Base-by-base conservation (phyloP, 1,284 basidiomycete genomes). In the Cryptococcus deneoformans region DNA sequence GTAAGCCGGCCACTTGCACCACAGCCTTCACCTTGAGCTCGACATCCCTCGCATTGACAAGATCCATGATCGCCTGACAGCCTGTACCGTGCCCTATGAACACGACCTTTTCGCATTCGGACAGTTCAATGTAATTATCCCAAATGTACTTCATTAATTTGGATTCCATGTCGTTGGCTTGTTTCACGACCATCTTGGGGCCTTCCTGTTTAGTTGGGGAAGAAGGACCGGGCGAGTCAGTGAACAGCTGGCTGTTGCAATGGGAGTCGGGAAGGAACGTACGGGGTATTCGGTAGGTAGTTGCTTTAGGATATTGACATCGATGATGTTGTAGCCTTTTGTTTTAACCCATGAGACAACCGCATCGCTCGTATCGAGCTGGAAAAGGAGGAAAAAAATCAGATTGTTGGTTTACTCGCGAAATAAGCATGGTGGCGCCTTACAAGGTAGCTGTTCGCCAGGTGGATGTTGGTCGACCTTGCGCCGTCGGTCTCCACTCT, bases 101-200 rank as follows among this genome's bases (percentile, higher is more conserved):
- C 24, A 97, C 79, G 14, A 98, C 82, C 36, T 85, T 82, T 47
- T 84, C 80, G 4, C 87, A 87, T 43, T 81, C 80, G 3, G 86
- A 87, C 57, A 92, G 78, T 61, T 89, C 84, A 55, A 96, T 82
- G 64, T 92, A 92, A 72, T 97, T 95, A 77, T 98, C 94, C 95
- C 95, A 99, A 3, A 98, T 74, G 70, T 95, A 95, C 6, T 82
- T 80, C 59, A 94, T 75, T 24, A 92, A 78, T 36, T 88, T 84
- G 45, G 51, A 74, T 66, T 57, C 73, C n/a, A 56, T 34, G 56
- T 66, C 57, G 14, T 64, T 59, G 11, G 67, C 72, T 8, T 50
- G 50, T 37, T 70, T 68, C 3, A 57, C 53, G 34, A 71, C 63
- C 60, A 70, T 66, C 37, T 57, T 61, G 0, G 69, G 67, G 7